phyloP scores from a whole-genome alignment of 306 rosid genomes.

The Malus domestica region ASM211411v1 NC_041804.1:11701501-11702000 shows the following conservation, averaged over 20 bases:
- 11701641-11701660: too few species aligned
- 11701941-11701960: constrained; percentile 18
- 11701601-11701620: not conserved
- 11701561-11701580: not conserved
- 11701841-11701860: constrained; percentile 19
- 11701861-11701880: constrained; percentile 17
- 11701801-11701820: not conserved
- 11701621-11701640: too few species aligned
- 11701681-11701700: not conserved
- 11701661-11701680: not conserved
- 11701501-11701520: too few species aligned
- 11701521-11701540: too few species aligned
- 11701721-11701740: not conserved
- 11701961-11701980: constrained; percentile 37
- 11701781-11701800: not conserved
- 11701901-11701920: constrained; percentile 21
- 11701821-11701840: not conserved
- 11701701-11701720: not conserved
- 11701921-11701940: not conserved
- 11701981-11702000: constrained; percentile 39
- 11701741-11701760: not conserved
- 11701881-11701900: constrained; percentile 4
- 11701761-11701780: not conserved
- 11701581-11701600: not conserved
- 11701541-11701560: not conserved